A percentile compares a stretch with the other conserved stretches of the same genome.
Evolutionary conservation across 1,284 basidiomycete genomes (phyloP).

Genomic region (Austroboletus novae-zelandiae): DNA sequence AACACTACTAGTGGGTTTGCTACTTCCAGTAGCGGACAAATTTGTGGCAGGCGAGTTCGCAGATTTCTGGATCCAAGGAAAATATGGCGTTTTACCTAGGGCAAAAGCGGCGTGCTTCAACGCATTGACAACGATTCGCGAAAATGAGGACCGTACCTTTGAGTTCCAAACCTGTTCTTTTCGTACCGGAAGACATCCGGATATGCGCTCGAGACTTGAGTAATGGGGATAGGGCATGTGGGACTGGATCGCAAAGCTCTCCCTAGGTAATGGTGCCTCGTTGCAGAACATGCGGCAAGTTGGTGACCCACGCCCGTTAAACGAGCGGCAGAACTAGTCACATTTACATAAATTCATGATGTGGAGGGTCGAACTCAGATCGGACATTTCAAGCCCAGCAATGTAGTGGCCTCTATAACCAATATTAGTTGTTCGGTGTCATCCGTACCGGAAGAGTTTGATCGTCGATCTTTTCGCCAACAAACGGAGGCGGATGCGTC

Average conservation of each 20-base stretch:
- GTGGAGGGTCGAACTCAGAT: no score
- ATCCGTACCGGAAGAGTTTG: constrained; percentile 14
- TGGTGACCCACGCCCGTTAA: not conserved
- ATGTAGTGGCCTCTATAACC: no score
- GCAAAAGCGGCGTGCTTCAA: constrained; percentile 6
- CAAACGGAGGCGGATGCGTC: constrained; percentile 3
- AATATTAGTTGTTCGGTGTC: constrained; percentile 12
- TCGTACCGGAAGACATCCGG: not conserved
- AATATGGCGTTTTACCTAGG: constrained; percentile 2
- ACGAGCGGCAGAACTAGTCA: no score
- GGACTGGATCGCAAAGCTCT: not conserved
- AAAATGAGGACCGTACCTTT: not conserved
- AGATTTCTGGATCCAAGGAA: not conserved
- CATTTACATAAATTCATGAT: no score
- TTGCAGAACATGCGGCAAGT: constrained; percentile 25
- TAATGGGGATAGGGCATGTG: not conserved
- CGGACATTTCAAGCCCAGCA: no score
- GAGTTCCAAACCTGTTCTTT: no score
- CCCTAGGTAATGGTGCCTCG: constrained; percentile 15
- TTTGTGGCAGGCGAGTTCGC: constrained; percentile 1
- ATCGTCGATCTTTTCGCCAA: constrained; percentile 14
- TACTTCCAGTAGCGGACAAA: not conserved
- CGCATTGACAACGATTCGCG: not conserved
- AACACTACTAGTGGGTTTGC: constrained; percentile 13
- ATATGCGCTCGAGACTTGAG: not conserved